Evolutionary conservation across 208 protist genomes (phyloP).

Genomic region (Histomonas meleagridis): DNA sequence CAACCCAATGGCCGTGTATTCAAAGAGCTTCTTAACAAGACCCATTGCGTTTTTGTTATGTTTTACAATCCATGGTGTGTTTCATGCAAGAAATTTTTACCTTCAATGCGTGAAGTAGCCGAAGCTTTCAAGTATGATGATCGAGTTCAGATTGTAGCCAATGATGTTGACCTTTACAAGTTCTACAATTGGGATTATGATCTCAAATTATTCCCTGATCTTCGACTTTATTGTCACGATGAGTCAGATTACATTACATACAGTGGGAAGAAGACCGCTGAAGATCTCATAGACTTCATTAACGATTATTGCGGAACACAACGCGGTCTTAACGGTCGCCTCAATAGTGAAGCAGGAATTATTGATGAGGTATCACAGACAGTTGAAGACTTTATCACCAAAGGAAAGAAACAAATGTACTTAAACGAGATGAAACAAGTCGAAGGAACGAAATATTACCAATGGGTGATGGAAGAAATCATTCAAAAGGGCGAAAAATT

Average conservation of each 20-base stretch:
- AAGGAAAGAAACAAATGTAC: neutral
- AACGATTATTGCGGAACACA: slow-evolving; percentile 33
- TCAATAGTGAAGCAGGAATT: neutral
- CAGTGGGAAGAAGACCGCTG: neutral
- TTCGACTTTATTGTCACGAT: neutral
- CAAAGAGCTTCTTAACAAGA: neutral
- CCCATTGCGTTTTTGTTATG: slow-evolving; percentile 23
- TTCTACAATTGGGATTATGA: slow-evolving; percentile 33
- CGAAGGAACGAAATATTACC: slow-evolving; percentile 16
- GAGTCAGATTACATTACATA: neutral
- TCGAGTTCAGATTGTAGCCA: neutral
- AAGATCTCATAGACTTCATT: slow-evolving; percentile 26
- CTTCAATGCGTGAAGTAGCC: neutral
- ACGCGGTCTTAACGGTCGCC: neutral
- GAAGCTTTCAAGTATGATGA: slow-evolving; percentile 35
- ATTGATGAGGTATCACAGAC: slow-evolving; percentile 24
- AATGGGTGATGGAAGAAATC: neutral
- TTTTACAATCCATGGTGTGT: neutral
- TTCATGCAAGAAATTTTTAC: neutral
- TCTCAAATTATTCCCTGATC: neutral
- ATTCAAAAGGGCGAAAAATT: neutral
- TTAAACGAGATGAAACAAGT: neutral
- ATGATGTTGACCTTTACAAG: slow-evolving; percentile 15
- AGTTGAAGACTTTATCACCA: slow-evolving; percentile 21
- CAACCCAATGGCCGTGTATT: slow-evolving; percentile 26